Evolutionary conservation across 345 rosid species (phyloP), one percentile per base, ranked within the genome.

Genomic region (Erodium maritimum): DNA sequence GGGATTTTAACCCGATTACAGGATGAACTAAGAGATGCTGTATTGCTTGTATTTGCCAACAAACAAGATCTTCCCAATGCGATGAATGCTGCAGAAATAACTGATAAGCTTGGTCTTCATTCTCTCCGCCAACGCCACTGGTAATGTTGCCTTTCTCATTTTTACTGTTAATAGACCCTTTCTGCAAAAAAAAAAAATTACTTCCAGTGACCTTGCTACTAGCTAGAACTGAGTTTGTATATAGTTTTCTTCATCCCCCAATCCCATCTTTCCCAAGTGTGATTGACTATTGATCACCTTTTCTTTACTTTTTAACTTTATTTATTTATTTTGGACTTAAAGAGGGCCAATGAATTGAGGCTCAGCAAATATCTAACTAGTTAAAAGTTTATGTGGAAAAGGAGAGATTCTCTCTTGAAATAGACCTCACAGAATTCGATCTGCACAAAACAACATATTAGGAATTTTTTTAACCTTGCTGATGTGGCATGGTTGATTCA

Each of bases 1-100:
- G 37, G 9, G 5, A 6, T 29, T 29, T 29, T 29, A 29, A 29
- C 5, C 37, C 9, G 37, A 29, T 11, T 4, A 29, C 70, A 84
- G 88, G 95, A 90, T 78, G 95, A 86, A 71, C 67, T 90, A 70
- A 81, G 91, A 63, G 91, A 84, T 69, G 95, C 90, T 63, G 90
- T 86, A 59, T 76, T 90, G 71, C 91, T 90, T 54, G 96, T 90
- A 54, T 86, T 86, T 72, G 91, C 96, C 17, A 86, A 90, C 86
- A 89, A 86, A 63, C 90, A 86, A 73, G 96, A 89, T 79, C 95
- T 90, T 78, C 95, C 88, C 10, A 86, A 86, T 64, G 96, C 96
- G 63, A 89, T 89, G 96, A 86, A 89, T 72, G 95, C 96, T 59
- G 95, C 95, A 22, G 95, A 89, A 65, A 89, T 89, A 69, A 86